Conservation (phyloP, 2,329 filamentous ascomycete genomes). For the Calonectria pseudoturangicola region DNA sequence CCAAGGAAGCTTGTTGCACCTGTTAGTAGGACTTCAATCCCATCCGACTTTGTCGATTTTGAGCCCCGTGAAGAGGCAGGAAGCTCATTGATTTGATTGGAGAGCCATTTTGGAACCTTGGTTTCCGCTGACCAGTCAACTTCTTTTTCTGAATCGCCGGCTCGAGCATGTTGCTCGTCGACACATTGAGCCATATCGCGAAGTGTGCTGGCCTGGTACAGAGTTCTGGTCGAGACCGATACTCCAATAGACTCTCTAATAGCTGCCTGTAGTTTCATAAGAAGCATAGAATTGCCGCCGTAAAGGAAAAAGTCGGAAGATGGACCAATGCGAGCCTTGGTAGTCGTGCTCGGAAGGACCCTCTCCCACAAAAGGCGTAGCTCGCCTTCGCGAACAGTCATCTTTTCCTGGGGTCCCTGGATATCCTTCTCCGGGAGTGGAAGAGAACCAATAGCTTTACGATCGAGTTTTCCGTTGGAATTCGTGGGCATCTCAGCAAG, state of each 20-base stretch:
- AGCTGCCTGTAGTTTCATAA: conserved; percentile 51
- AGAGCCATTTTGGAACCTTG: conserved; percentile 19
- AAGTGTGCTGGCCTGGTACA: conserved; percentile 61
- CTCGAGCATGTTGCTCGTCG: conserved; percentile 30
- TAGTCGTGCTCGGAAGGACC: conserved; percentile 38
- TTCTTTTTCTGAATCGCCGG: conserved; percentile 18
- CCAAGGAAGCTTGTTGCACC: conserved; percentile 45
- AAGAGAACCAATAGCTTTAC: conserved; percentile 46
- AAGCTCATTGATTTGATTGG: conserved; percentile 6
- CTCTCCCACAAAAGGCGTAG: conserved; percentile 42
- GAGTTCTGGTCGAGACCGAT: conserved; percentile 51
- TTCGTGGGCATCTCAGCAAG: conserved; percentile 53
- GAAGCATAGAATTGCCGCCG: conserved; percentile 61
- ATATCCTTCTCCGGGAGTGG: conserved; percentile 33
- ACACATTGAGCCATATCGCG: conserved; percentile 59
- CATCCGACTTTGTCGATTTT: not conserved
- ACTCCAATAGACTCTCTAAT: conserved; percentile 56
- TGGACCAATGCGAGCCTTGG: conserved; percentile 26
- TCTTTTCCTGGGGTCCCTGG: conserved; percentile 35
- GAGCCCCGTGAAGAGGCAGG: not conserved
- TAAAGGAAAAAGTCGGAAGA: conserved; percentile 60
- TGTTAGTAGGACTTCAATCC: conserved; percentile 40
- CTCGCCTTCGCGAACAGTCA: conserved; percentile 38
- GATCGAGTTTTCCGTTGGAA: conserved; percentile 53
- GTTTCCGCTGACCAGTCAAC: conserved; percentile 66